These are phyloP conservation scores for Skeletonema marinoi DNA, from an alignment of 108 stramenopile species.

Conservation along the genomic window DNA sequence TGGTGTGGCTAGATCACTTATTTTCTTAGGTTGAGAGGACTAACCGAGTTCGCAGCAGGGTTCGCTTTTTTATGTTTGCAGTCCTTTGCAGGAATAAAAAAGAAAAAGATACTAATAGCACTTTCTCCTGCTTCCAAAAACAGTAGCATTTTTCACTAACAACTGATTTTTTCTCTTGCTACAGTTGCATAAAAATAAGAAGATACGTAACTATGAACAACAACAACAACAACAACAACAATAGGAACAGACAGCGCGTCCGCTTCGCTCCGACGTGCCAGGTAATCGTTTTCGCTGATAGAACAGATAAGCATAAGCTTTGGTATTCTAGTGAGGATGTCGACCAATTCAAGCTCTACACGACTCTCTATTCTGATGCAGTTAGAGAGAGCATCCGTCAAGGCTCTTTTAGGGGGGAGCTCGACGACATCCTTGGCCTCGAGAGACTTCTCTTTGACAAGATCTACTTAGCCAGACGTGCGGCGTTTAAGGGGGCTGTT, in stretches of 20 bases:
- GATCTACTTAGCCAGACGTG: neutral
- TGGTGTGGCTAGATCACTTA: no score
- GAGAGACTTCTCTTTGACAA: neutral
- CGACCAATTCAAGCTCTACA: neutral
- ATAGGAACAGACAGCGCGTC: neutral
- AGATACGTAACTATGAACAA: no score
- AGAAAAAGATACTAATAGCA: no score
- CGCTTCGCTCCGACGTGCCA: neutral
- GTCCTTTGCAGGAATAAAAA: no score
- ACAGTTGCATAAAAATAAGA: no score
- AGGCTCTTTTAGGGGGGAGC: neutral
- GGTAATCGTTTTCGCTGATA: neutral
- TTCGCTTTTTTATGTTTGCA: no score
- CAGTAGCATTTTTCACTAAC: no score
- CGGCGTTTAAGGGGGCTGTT: neutral
- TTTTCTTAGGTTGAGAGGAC: no score
- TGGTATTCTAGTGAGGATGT: neutral
- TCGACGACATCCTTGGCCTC: neutral
- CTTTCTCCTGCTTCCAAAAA: no score
- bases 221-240: neutral
- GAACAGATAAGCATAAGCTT: neutral
- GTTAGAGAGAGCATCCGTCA: neutral
- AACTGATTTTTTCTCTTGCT: no score
- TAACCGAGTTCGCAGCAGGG: no score
- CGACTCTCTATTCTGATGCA: neutral